Conservation (phyloP, 208 protist species). For the Leishmania tropica region DNA sequence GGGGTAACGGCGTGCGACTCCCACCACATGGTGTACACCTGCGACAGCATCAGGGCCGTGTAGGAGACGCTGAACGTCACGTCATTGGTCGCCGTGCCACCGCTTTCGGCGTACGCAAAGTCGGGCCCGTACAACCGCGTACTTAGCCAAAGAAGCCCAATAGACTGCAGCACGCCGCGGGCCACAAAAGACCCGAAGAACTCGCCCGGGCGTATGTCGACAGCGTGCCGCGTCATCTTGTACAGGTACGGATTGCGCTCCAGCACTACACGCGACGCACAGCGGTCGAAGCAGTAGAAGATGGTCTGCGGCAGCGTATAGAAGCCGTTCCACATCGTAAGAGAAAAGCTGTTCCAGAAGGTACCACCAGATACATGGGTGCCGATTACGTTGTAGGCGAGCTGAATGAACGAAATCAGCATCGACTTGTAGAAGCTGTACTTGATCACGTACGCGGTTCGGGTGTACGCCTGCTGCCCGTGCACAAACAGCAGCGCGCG, state of each 20-base stretch:
- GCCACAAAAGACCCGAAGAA: conserved; percentile 80
- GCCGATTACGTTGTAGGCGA: conserved; percentile 81
- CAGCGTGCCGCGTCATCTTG: conserved; percentile 53
- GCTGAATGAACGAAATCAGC: conserved; percentile 93
- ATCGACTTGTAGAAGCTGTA: conserved; percentile 99
- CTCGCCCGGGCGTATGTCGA: conserved; percentile 59
- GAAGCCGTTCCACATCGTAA: conserved; percentile 92
- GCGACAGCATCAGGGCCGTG: conserved; percentile 84
- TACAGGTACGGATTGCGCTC: conserved; percentile 78
- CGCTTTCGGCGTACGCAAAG: conserved; percentile 43
- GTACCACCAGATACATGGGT: conserved; percentile 77
- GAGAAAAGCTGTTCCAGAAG: conserved; percentile 92
- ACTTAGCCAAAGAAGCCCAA: conserved; percentile 62
- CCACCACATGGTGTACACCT: conserved; percentile 81
- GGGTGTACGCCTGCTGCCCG: conserved; percentile 92
- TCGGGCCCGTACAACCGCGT: conserved; percentile 35
- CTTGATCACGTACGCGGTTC: conserved; percentile 94
- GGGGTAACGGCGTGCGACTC: conserved; percentile 88
- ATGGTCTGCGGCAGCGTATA: conserved; percentile 92
- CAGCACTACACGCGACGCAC: conserved; percentile 73
- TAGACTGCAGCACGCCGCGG: conserved; percentile 77
- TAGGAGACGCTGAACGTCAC: conserved; percentile 86
- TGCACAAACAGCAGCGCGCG: conserved; percentile 94
- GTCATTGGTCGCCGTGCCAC: conserved; percentile 58
- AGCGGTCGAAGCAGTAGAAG: conserved; percentile 90